These are phyloP conservation scores for Kwoniella dejecticola DNA, from an alignment of 768 basidiomycete genomes.

Conservation along the genomic window DNA sequence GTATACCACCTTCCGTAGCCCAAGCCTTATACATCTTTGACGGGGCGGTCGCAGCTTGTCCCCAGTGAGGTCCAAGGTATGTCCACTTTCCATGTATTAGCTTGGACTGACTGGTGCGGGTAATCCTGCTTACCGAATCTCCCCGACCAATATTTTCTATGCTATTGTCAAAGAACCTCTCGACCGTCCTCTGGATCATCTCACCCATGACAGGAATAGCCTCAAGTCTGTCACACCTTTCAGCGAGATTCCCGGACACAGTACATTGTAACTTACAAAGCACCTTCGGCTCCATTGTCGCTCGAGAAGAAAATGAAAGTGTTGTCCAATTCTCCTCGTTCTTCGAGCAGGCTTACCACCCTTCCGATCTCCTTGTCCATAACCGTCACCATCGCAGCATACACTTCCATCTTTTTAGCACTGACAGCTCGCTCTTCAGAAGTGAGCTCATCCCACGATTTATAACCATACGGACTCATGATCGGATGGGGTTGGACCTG, in stretches of 20 bases:
- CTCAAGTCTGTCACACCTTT: constrained; percentile 23
- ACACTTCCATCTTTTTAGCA: constrained; percentile 43
- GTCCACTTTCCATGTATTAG: constrained; percentile 27
- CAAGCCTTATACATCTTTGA: constrained; percentile 40
- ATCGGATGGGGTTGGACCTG: constrained; percentile 40
- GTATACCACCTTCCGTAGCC: constrained; percentile 35
- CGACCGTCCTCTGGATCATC: constrained; percentile 19
- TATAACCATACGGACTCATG: constrained; percentile 32
- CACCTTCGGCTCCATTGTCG: constrained; percentile 53
- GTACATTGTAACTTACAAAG: constrained; percentile 24
- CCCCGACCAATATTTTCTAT: constrained; percentile 42
- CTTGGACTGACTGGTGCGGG: neutral
- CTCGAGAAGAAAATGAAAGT: constrained; percentile 50
- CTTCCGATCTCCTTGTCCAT: constrained; percentile 50
- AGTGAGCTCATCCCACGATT: constrained; percentile 37
- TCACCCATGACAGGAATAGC: constrained; percentile 42
- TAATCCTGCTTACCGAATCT: constrained; percentile 38
- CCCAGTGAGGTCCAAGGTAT: constrained; percentile 49
- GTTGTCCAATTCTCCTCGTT: constrained; percentile 45
- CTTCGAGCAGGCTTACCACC: constrained; percentile 41
- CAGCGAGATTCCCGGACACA: neutral
- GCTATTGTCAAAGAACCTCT: constrained; percentile 39
- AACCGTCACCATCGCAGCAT: constrained; percentile 46
- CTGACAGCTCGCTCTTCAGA: constrained; percentile 35
- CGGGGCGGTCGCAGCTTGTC: constrained; percentile 51